Conservation (phyloP, 129 eudicot genomes). For the Tanacetum coccineum region DNA sequence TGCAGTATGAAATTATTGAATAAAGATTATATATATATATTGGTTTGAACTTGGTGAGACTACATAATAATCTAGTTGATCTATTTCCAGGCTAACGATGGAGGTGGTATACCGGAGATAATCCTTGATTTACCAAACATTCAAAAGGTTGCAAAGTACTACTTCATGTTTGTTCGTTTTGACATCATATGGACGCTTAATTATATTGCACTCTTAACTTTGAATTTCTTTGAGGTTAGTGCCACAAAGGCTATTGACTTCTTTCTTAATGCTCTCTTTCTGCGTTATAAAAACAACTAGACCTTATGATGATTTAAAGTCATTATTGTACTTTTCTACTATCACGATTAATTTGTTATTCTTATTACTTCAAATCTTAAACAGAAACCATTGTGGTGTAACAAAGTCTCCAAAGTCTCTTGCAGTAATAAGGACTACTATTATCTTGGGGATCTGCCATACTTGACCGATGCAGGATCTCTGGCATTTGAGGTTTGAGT, state of each 20-base stretch:
- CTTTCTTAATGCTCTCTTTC: not conserved
- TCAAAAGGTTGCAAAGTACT: constrained; percentile 59
- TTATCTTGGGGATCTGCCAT: constrained; percentile 91
- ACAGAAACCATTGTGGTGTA: constrained; percentile 96
- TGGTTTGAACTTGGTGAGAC: no score
- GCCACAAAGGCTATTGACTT: not conserved
- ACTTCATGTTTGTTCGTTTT: constrained; percentile 56
- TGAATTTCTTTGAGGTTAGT: constrained; percentile 86
- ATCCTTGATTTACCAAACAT: constrained; percentile 63
- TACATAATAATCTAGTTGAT: no score
- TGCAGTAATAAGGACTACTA: constrained; percentile 75
- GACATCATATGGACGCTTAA: constrained; percentile 83
- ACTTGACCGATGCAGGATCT: constrained; percentile 65
- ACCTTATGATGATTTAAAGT: not conserved
- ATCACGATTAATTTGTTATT: constrained; percentile 6
- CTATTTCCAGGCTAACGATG: constrained; percentile 86
- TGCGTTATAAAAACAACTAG: not conserved
- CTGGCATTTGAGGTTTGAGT: constrained; percentile 73
- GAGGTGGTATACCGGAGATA: constrained; percentile 87
- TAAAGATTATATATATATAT: no score
- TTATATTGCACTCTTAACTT: constrained; percentile 63
- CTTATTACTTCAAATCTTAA: constrained; percentile 6
- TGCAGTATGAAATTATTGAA: no score
- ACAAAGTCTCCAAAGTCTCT: constrained; percentile 32
- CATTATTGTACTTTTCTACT: not conserved